Conservation (phyloP, 345 rosid genomes). For the Rhodomyrtus tomentosa region DNA sequence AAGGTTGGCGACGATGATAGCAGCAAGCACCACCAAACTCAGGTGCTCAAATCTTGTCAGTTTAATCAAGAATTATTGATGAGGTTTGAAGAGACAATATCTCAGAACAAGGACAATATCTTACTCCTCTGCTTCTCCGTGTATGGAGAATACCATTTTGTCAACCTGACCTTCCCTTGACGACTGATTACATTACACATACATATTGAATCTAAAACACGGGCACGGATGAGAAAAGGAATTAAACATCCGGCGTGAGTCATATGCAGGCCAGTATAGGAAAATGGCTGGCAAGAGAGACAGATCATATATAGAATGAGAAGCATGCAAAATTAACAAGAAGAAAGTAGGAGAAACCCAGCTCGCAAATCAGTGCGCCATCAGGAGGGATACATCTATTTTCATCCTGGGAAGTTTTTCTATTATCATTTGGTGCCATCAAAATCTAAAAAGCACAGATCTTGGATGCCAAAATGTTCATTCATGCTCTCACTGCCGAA, state of each 20-base stretch:
- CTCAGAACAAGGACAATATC: constrained; percentile 7
- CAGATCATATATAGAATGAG: background rate
- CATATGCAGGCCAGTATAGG: background rate
- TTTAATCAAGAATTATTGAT: background rate
- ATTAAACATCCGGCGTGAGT: background rate
- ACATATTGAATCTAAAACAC: constrained; percentile 69
- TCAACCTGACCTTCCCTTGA: constrained; percentile 94
- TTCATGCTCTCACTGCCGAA: too few species aligned
- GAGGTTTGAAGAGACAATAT: background rate
- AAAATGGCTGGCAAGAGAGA: background rate
- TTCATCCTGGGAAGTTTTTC: background rate
- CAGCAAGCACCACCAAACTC: background rate
- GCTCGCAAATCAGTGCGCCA: background rate
- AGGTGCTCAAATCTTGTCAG: background rate
- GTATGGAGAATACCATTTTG: constrained; percentile 97
- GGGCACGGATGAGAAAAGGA: background rate
- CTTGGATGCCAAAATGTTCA: too few species aligned
- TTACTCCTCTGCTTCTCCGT: constrained; percentile 80
- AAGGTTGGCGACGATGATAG: background rate
- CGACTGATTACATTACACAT: constrained; percentile 85
- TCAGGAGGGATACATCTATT: background rate
- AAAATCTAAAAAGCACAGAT: too few species aligned
- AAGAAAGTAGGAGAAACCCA: too few species aligned
- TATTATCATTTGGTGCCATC: background rate
- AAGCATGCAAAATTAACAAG: too few species aligned